Evolutionary conservation across 495 filamentous ascomycete species (phyloP).

Genomic region (Trichoderma parareesei): DNA sequence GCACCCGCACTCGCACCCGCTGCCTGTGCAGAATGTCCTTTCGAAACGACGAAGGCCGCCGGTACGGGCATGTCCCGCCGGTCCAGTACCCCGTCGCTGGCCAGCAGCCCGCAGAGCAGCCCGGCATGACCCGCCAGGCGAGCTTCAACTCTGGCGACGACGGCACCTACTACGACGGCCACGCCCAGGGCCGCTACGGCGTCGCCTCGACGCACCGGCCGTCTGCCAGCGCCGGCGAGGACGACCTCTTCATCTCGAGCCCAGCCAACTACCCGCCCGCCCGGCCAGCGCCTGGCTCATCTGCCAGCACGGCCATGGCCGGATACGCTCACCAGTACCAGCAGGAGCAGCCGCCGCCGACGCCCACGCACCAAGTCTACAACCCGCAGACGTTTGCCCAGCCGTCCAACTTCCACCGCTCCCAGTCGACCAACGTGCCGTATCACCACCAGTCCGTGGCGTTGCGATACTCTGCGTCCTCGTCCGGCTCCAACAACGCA

Average conservation of each 20-base stretch:
- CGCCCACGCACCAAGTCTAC: constrained; percentile 54
- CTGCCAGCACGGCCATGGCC: constrained; percentile 36
- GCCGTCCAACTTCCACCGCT: constrained; percentile 22
- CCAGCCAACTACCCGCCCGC: constrained; percentile 27
- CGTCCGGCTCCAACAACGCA: constrained; percentile 9
- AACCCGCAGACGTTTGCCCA: constrained; percentile 73
- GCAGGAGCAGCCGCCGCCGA: constrained; percentile 33
- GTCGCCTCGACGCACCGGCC: constrained; percentile 15
- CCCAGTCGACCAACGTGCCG: constrained; percentile 47
- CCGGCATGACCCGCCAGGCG: constrained; percentile 45
- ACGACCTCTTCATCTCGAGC: constrained; percentile 43
- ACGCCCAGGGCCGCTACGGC: constrained; percentile 12
- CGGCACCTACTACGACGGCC: constrained; percentile 41
- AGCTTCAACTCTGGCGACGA: constrained; percentile 82
- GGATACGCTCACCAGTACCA: constrained; percentile 54
- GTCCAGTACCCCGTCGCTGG: constrained; percentile 45
- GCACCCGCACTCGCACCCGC: too few relatives aligned
- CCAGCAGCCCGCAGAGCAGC: constrained; percentile 24
- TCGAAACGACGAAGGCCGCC: constrained; percentile 44
- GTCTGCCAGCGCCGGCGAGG: constrained; percentile 26
- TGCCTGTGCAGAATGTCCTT: constrained; percentile 40
- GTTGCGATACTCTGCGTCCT: constrained; percentile 19
- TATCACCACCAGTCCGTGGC: constrained; percentile 32
- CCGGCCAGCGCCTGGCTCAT: constrained; percentile 39
- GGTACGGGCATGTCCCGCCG: constrained; percentile 50